Evolutionary conservation across 192 early-diverging fungal species (phyloP).

Genomic region (Backusella morwellensis): DNA sequence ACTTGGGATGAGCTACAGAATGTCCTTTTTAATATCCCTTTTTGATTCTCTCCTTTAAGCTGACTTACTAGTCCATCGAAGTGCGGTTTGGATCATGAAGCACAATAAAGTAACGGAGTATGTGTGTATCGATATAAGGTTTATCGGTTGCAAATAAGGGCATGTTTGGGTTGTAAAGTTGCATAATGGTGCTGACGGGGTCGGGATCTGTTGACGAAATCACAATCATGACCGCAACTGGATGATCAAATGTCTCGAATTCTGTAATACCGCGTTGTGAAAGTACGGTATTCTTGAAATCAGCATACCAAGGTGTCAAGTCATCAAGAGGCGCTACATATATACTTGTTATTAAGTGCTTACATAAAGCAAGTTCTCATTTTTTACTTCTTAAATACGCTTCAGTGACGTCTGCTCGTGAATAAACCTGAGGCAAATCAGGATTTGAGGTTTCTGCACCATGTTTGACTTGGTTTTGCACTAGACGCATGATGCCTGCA

Average conservation of each 20-base stretch:
- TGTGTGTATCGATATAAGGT: slow-evolving; percentile 74
- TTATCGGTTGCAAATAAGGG: slow-evolving; percentile 59
- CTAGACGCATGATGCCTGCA: slow-evolving; percentile 42
- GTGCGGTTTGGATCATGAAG: slow-evolving; percentile 75
- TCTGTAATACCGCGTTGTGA: slow-evolving; percentile 69
- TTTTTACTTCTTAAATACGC: slow-evolving; percentile 47
- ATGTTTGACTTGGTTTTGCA: slow-evolving; percentile 46
- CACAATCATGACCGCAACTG: slow-evolving; percentile 76
- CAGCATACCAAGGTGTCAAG: slow-evolving; percentile 83
- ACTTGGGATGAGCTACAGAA: slow-evolving; percentile 52
- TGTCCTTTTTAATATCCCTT: neutral
- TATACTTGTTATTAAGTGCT: neutral
- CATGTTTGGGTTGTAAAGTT: slow-evolving; percentile 50
- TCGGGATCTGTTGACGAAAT: slow-evolving; percentile 67
- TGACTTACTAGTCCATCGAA: slow-evolving; percentile 51
- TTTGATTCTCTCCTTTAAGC: neutral
- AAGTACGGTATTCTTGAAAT: slow-evolving; percentile 66
- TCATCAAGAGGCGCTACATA: slow-evolving; percentile 45
- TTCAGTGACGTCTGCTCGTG: slow-evolving; percentile 46
- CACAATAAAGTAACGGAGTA: slow-evolving; percentile 82
- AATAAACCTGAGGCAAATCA: neutral
- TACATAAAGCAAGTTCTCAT: neutral
- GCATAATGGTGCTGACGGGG: slow-evolving; percentile 66
- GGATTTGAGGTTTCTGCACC: slow-evolving; percentile 12
- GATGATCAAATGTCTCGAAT: slow-evolving; percentile 94